Evolutionary conservation across 2,329 filamentous ascomycete genomes (phyloP).

Genomic region (Zymoseptoria passerinii): DNA sequence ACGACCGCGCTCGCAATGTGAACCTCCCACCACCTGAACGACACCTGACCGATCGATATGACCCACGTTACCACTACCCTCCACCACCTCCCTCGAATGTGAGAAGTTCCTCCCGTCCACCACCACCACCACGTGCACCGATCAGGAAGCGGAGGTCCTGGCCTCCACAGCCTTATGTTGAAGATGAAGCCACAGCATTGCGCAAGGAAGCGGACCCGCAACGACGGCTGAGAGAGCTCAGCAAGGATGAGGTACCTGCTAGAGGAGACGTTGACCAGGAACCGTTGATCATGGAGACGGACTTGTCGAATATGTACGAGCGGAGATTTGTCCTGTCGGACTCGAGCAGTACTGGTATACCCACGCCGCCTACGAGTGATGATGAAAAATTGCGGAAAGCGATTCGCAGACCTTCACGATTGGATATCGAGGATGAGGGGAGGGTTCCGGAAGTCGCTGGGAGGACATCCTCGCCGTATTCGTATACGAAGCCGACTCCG

Average conservation of each 20-base stretch:
- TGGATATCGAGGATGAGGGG: conserved; percentile 30
- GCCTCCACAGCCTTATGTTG: conserved; percentile 58
- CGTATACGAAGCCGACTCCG: conserved; percentile 32
- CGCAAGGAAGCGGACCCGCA: conserved; percentile 50
- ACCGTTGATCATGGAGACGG: conserved; percentile 56
- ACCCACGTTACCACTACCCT: conserved; percentile 27
- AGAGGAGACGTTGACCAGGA: conserved; percentile 61
- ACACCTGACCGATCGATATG: conserved; percentile 27
- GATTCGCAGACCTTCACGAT: conserved; percentile 23
- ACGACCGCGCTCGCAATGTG: conserved; percentile 7
- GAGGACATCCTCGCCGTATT: conserved; percentile 40
- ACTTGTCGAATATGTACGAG: conserved; percentile 35
- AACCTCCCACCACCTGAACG: conserved; percentile 8
- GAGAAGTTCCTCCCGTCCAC: conserved; percentile 4
- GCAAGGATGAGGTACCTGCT: conserved; percentile 50
- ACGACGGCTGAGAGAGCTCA: conserved; percentile 24
- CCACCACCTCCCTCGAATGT: conserved; percentile 16
- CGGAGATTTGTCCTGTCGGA: conserved; percentile 52
- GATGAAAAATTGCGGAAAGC: conserved; percentile 28
- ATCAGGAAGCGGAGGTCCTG: conserved; percentile 27
- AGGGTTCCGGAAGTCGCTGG: conserved; percentile 32
- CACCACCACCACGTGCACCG: conserved; percentile 16
- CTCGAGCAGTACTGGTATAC: conserved; percentile 15
- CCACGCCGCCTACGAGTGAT: conserved; percentile 32
- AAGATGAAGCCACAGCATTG: conserved; percentile 59